Base-by-base conservation (phyloP, 208 protist species). In the Vickermania spadyakhi region DNA sequence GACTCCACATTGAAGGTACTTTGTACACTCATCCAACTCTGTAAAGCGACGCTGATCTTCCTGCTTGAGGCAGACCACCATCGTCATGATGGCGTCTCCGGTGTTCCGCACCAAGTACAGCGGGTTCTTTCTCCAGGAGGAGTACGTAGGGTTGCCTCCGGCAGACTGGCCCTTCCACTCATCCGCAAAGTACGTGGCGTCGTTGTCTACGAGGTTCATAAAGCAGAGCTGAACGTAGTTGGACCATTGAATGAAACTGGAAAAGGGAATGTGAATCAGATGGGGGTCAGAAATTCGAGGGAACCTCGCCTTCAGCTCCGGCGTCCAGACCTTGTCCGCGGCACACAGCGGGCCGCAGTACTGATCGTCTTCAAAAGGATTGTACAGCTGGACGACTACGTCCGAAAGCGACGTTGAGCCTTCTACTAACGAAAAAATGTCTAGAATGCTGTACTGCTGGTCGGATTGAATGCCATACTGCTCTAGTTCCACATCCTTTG, bases 81-180 rank as follows among this genome's bases (percentile, higher is more conserved):
- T 52, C 13, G 63, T 56, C 21, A 74, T 49, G 1, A 71, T 56
- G 49, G 52, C 64, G 5, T 70, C 45, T 14, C 67, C 63, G 5
- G 60, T 78, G 68, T 93, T 93, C 36, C 64, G 57, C 36, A 93
- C 61, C 14, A 86, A 27, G 58, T 81, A 93, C 26, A 88, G 54
- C 2, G 86, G 86, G 60, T 93, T 93, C 57, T 80, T 77, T 45
- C 86, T 79, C 74, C 77, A 93, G 26, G 79, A 78, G 29, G 67
- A 66, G 56, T 54, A 83, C 23, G 70, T 88, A 13, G 86, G 81
- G 56, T 88, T 89, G 50, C 86, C 86, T 36, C 86, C 86, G 2
- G 66, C 67, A 21, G 65, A 73, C 11, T 55, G 21, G 22, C 70
- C 73, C 25, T 67, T 68, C 82, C 86, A 93, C 26, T 63, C 65